A percentile compares a stretch with the other conserved stretches of the same genome.
Evolutionary conservation across 352 stramenopile genomes (phyloP).

Genomic region (Pythium grandisporangium): DNA sequence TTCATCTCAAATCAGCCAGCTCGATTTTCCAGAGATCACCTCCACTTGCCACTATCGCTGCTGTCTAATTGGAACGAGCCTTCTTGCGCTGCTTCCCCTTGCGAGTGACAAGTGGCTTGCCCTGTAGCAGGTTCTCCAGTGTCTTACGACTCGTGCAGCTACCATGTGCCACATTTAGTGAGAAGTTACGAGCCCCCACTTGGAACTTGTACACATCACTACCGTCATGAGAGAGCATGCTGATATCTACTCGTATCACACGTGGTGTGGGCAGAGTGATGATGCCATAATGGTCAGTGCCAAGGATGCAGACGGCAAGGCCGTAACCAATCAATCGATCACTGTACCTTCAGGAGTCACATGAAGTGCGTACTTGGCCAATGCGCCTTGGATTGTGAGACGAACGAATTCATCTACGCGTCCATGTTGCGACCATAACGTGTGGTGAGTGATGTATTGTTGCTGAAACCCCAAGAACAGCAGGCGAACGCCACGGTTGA

Average conservation of each 20-base stretch:
- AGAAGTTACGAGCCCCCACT: conserved; percentile 33
- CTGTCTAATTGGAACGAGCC: conserved; percentile 6
- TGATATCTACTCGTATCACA: conserved; percentile 60
- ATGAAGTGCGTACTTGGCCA: conserved; percentile 24
- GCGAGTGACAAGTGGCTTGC: conserved; percentile 56
- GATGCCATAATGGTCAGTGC: too few species aligned
- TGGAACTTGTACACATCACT: conserved; percentile 54
- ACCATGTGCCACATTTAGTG: conserved; percentile 43
- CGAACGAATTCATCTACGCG: conserved; percentile 40
- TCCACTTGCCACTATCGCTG: too few species aligned
- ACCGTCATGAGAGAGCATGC: conserved; percentile 38
- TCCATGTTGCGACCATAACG: conserved; percentile 12
- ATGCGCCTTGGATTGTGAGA: conserved; percentile 31
- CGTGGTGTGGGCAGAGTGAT: too few species aligned
- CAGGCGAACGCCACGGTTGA: not conserved
- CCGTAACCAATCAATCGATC: too few species aligned
- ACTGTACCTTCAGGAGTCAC: conserved; percentile 7
- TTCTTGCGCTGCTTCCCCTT: conserved; percentile 63
- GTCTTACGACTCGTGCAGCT: conserved; percentile 48
- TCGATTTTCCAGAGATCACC: too few species aligned
- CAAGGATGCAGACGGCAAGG: too few species aligned
- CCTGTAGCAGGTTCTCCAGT: conserved; percentile 60
- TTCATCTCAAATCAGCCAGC: too few species aligned
- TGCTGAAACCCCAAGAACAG: not conserved
- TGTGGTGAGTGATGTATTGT: not conserved